Conservation (phyloP, 441 rosid genomes). For the Rhodomyrtus psidioides region DNA sequence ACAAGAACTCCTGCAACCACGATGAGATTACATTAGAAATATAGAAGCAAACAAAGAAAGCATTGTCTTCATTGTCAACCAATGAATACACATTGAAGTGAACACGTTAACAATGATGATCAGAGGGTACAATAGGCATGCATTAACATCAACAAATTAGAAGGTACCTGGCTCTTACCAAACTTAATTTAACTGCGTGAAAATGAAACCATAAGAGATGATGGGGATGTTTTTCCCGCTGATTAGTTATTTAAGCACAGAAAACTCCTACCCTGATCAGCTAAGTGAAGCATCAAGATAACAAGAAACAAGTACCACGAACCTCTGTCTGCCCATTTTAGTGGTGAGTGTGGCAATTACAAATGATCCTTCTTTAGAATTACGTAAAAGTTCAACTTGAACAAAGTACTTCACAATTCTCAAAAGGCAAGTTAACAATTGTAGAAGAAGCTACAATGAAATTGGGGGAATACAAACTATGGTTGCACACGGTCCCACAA, state of each 20-base stretch:
- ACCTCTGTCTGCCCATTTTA: neutral
- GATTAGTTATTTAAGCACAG: neutral
- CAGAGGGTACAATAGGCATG: neutral
- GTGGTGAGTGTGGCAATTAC: neutral
- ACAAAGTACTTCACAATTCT: neutral
- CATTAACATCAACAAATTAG: neutral
- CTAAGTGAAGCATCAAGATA: neutral
- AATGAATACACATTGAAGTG: neutral
- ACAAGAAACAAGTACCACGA: neutral
- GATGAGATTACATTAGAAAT: constrained; percentile 1
- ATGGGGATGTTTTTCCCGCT: neutral
- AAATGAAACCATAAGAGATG: neutral
- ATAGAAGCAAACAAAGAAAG: neutral
- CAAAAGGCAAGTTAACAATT: neutral
- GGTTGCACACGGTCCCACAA: neutral
- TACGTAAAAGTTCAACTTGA: neutral
- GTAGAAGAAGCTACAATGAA: neutral
- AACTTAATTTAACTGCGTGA: neutral
- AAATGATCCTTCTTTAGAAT: neutral
- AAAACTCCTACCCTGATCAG: neutral
- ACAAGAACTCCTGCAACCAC: constrained; percentile 65
- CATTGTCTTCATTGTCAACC: neutral
- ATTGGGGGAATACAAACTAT: neutral
- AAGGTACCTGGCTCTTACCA: neutral
- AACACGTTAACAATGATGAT: neutral